Percentiles rank a stretch among this genome's conserved stretches.
phyloP scores from a whole-genome alignment of 2,329 filamentous ascomycete species.

The Dryadomyces quercus-mongolicae region DNA sequence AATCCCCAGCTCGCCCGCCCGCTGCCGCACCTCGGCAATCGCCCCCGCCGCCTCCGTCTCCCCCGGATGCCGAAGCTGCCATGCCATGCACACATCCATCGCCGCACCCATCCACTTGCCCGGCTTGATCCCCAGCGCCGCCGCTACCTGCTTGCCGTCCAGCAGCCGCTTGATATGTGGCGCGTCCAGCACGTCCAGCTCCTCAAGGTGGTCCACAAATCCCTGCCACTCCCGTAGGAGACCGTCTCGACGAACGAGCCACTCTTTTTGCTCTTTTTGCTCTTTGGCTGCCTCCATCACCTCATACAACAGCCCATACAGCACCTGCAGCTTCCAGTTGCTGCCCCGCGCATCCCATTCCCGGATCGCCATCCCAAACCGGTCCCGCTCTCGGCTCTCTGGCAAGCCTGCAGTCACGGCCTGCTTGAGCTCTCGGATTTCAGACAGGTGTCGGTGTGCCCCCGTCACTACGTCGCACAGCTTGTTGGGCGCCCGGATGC shows the following conservation, averaged over 20 bases:
- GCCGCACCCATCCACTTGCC: slow-evolving; percentile 79
- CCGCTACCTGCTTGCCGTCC: slow-evolving; percentile 62
- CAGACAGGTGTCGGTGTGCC: slow-evolving; percentile 11
- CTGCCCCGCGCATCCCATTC: slow-evolving; percentile 50
- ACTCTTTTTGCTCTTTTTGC: slow-evolving; percentile 6
- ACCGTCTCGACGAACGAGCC: slow-evolving; percentile 20
- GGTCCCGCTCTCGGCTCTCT: slow-evolving; percentile 42
- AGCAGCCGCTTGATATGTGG: slow-evolving; percentile 50
- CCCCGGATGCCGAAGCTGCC: slow-evolving; percentile 75
- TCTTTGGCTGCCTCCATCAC: slow-evolving; percentile 22
- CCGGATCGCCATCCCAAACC: slow-evolving; percentile 62
- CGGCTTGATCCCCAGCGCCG: slow-evolving; percentile 55
- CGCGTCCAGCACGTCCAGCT: slow-evolving; percentile 44
- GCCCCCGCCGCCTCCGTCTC: slow-evolving; percentile 45
- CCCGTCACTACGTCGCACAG: slow-evolving; percentile 48
- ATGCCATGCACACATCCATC: slow-evolving; percentile 68
- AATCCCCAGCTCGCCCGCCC: slow-evolving; percentile 40
- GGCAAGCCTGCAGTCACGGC: slow-evolving; percentile 31
- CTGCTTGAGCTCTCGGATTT: slow-evolving; percentile 29
- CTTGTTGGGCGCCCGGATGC: slow-evolving; percentile 70
- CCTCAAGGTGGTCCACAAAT: slow-evolving; percentile 42
- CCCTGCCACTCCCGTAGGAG: slow-evolving; percentile 38
- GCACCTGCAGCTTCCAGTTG: slow-evolving; percentile 59
- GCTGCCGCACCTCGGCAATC: slow-evolving; percentile 44
- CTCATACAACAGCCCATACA: slow-evolving; percentile 57